phyloP scores from a whole-genome alignment of 495 filamentous ascomycete genomes.

The Neurospora hispaniola region DNA sequence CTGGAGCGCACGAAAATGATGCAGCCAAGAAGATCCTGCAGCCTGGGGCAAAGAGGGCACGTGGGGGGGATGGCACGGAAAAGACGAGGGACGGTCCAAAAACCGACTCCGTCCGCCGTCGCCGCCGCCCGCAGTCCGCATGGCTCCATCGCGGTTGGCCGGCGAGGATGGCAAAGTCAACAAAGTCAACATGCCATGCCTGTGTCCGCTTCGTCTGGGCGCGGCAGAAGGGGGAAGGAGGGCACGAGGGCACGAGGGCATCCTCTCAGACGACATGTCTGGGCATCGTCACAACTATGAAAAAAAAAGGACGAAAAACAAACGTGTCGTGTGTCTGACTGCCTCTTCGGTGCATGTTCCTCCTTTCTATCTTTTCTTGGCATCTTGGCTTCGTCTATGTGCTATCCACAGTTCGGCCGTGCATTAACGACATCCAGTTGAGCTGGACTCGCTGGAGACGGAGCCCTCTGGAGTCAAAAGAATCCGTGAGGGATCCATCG shows the following conservation, averaged over 20 bases:
- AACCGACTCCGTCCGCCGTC: neutral
- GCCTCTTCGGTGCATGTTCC: neutral
- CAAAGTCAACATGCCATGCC: neutral
- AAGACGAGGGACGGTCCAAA: neutral
- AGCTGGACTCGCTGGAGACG: neutral
- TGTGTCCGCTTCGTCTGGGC: neutral
- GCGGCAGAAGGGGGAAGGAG: neutral
- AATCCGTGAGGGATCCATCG: neutral
- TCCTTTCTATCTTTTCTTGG: neutral
- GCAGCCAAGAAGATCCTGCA: neutral
- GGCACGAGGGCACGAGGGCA: neutral
- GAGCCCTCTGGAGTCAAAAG: neutral
- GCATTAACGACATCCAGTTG: neutral
- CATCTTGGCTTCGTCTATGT: neutral
- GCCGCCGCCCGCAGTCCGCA: neutral
- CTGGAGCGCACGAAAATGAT: neutral
- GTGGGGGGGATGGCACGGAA: neutral
- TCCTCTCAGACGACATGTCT: neutral
- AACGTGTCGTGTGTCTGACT: neutral
- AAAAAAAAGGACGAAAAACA: neutral
- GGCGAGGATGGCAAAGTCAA: neutral
- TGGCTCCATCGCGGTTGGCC: neutral
- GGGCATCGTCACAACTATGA: neutral
- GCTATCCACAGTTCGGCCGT: neutral
- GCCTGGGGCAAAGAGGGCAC: neutral